phyloP scores from a whole-genome alignment of 768 basidiomycete species.

The Pholiota conissans region DNA sequence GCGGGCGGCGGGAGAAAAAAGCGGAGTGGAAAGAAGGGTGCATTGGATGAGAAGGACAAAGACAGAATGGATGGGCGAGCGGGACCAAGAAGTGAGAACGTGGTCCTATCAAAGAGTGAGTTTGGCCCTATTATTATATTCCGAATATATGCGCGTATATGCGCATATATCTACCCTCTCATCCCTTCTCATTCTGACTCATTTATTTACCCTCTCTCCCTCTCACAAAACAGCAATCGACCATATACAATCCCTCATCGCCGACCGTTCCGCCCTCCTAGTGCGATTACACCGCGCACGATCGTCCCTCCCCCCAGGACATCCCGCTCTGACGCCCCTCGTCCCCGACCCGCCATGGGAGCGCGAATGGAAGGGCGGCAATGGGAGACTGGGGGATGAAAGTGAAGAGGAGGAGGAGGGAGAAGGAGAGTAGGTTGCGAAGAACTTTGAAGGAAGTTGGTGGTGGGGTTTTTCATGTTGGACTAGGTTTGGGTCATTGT shows the following conservation, averaged over 20 bases:
- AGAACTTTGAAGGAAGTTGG: too few species aligned
- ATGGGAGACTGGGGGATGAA: conserved; percentile 46
- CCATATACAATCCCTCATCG: conserved; percentile 67
- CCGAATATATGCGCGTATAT: neutral
- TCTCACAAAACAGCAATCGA: conserved; percentile 90
- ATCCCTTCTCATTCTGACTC: neutral
- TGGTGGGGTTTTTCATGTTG: too few species aligned
- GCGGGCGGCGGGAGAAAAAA: conserved; percentile 23
- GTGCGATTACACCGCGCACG: conserved; percentile 63
- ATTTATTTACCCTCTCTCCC: conserved; percentile 3
- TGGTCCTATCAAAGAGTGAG: conserved; percentile 83
- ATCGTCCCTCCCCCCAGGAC: conserved; percentile 53
- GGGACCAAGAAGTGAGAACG: conserved; percentile 88
- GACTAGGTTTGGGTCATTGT: too few species aligned
- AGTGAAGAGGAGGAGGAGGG: conserved; percentile 26
- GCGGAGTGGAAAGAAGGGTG: conserved; percentile 42
- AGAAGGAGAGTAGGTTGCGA: conserved; percentile 2
- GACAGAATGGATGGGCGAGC: conserved; percentile 81
- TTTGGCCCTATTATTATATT: conserved; percentile 27
- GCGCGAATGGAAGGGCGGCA: conserved; percentile 80
- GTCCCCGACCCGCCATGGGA: conserved; percentile 64
- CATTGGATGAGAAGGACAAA: conserved; percentile 46
- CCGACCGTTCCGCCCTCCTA: conserved; percentile 56
- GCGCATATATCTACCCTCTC: neutral
- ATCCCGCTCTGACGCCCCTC: conserved; percentile 50